phyloP scores from a whole-genome alignment of 2,329 filamentous ascomycete genomes.

The Monilinia polystroma region DNA sequence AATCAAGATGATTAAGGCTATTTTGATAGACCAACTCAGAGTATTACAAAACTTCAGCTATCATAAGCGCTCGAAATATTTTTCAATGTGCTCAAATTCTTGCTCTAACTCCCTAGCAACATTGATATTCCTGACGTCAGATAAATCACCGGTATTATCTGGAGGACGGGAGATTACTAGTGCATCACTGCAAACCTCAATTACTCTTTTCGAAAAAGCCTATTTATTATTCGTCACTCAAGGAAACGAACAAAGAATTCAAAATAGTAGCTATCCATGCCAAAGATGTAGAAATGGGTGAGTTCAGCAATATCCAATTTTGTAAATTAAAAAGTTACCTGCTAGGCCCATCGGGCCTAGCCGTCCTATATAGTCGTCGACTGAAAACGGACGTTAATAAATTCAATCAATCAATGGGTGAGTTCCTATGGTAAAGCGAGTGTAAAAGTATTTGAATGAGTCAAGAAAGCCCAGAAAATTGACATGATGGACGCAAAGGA shows the following conservation, averaged over 20 bases:
- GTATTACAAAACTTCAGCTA: neutral
- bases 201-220: neutral
- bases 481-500: neutral
- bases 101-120: too few relatives aligned
- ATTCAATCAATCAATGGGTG: too few relatives aligned
- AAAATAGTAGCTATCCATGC: neutral
- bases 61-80: neutral
- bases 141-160: too few relatives aligned
- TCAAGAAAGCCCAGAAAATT: neutral
- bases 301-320: too few relatives aligned
- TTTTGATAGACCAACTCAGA: neutral
- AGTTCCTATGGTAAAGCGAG: neutral
- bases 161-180: too few relatives aligned
- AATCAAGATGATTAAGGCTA: neutral
- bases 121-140: too few relatives aligned
- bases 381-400: too few relatives aligned
- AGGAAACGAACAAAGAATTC: neutral
- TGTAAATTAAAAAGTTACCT: too few relatives aligned
- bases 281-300: neutral
- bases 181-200: neutral
- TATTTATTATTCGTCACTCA: neutral
- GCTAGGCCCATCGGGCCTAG: too few relatives aligned
- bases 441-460: neutral
- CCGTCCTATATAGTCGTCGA: too few relatives aligned
- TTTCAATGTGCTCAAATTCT: neutral